Base-by-base conservation (phyloP, 345 rosid genomes). In the Anacardium occidentale region DNA sequence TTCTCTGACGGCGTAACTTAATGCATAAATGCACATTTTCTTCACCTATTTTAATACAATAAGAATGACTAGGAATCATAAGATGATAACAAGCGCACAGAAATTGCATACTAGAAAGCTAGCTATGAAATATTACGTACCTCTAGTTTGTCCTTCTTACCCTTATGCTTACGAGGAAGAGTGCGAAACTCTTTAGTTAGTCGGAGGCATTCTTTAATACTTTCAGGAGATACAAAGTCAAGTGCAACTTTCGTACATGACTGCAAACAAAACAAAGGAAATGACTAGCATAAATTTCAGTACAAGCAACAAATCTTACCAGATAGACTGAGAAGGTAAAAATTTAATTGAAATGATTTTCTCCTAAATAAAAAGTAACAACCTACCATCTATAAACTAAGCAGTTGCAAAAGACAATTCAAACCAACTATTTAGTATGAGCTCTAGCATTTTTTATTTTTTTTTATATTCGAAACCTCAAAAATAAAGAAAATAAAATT, bases 221-320 rank as follows among this genome's bases (percentile, higher is more conserved):
- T 76, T 70, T 80, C 83, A 52, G 83, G 83, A 1, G 83, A 80
- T 37, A 81, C 81, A 71, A 81, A 81, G 62, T 81, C 84, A 7
- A 81, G 70, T 0, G 84, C 84, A 14, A 81, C 76, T 64, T 81
- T 81, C 13, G 68, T 77, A 73, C 84, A 81, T 17, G 84, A 81
- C 84, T 81, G 20, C 45, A 66, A 12, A 45, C 15, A 45, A 12
- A 25, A 5, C 20, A 10, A 14, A 57, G 62, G 11, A 66, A 18
- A 45, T 5, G 50, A 45, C 10, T 5, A 9, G 11, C 10, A 45
- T 47, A 42, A 51, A 50, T 21, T 6, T 10, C 13, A 45, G 10
- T 5, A 2, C 50, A 45, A 1, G 50, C 50, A 9, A 45, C 50
- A 45, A 45, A 45, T 8, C 50, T 45, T 12, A 0, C 14, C 11